These are phyloP conservation scores for Boletus pseudopeckii DNA, from an alignment of 768 basidiomycete species.

Conservation along the genomic window DNA sequence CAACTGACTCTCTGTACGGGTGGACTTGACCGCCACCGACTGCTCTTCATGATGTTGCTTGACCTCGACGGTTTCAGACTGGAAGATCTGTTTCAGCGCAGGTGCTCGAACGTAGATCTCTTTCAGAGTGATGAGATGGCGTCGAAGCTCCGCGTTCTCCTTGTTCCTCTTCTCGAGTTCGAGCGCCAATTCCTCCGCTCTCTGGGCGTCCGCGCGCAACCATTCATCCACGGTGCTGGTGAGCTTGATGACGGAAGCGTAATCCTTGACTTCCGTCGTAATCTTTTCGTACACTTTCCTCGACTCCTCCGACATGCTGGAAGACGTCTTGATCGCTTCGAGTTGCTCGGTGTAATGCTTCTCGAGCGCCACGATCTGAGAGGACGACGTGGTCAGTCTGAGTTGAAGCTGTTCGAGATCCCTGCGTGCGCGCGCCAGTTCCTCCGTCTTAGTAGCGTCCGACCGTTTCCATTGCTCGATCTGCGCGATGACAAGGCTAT, in stretches of 20 bases:
- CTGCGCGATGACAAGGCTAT: not conserved
- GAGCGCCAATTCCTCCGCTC: not conserved
- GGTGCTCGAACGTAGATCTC: conserved; percentile 9
- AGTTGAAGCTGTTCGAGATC: not conserved
- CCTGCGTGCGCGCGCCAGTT: not conserved
- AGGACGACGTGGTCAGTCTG: not conserved
- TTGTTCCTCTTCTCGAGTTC: conserved; percentile 3
- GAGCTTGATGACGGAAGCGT: conserved; percentile 3
- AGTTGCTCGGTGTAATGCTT: not conserved
- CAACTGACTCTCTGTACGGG: not conserved
- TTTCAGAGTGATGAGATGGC: not conserved
- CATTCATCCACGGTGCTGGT: conserved; percentile 5
- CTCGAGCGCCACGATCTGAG: not conserved
- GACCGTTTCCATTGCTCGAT: not conserved
- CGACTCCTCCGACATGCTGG: not conserved
- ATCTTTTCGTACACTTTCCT: not conserved
- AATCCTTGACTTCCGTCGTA: not conserved
- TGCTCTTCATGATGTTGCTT: not conserved
- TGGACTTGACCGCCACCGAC: not conserved
- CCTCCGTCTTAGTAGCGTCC: not conserved
- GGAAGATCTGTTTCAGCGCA: not conserved
- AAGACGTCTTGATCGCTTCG: not conserved
- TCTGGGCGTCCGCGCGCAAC: conserved; percentile 3
- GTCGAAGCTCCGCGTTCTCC: conserved; percentile 9
- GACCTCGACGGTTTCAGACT: not conserved